Conservation (phyloP, 805 yeast species). For the Candida arabinofermentans region DNA sequence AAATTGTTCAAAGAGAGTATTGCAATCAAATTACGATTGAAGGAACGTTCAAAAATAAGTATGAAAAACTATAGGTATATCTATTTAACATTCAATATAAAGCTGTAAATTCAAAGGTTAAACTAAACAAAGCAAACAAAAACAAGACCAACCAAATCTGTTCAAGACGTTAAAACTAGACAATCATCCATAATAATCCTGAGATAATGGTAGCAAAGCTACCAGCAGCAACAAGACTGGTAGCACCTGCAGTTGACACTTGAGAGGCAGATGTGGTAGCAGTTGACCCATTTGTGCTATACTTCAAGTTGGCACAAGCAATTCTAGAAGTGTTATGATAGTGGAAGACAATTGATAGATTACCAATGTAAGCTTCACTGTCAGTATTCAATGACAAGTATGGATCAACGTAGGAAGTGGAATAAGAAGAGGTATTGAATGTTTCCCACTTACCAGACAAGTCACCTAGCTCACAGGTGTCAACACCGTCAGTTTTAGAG, state of each 20-base stretch:
- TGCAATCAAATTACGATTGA: too few relatives aligned
- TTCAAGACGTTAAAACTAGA: constrained; percentile 1
- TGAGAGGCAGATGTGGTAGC: constrained; percentile 7
- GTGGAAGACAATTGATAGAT: constrained; percentile 48
- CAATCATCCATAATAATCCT: constrained; percentile 17
- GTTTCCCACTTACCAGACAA: constrained; percentile 46
- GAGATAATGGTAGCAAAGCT: constrained; percentile 7
- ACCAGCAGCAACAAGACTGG: constrained; percentile 5
- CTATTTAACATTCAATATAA: too few relatives aligned
- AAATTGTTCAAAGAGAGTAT: too few relatives aligned
- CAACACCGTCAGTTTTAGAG: constrained; percentile 31
- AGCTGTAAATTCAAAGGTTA: too few relatives aligned
- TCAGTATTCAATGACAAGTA: constrained; percentile 37
- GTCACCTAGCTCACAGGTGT: constrained; percentile 43
- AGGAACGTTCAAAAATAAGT: too few relatives aligned
- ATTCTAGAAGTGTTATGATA: constrained; percentile 44
- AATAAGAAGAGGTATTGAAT: constrained; percentile 40
- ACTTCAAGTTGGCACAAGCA: constrained; percentile 50
- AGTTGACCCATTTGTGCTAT: constrained; percentile 5
- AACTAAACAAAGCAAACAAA: too few relatives aligned
- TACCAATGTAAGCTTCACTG: constrained; percentile 37
- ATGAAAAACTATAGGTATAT: too few relatives aligned
- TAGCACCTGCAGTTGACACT: not conserved
- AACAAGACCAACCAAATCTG: too few relatives aligned
- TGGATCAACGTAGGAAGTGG: constrained; percentile 37